Percentiles rank a stretch among this genome's conserved stretches.
These are phyloP conservation scores for Ammopiptanthus mongolicus DNA, from an alignment of 306 rosid species.

Conservation along the genomic window DNA sequence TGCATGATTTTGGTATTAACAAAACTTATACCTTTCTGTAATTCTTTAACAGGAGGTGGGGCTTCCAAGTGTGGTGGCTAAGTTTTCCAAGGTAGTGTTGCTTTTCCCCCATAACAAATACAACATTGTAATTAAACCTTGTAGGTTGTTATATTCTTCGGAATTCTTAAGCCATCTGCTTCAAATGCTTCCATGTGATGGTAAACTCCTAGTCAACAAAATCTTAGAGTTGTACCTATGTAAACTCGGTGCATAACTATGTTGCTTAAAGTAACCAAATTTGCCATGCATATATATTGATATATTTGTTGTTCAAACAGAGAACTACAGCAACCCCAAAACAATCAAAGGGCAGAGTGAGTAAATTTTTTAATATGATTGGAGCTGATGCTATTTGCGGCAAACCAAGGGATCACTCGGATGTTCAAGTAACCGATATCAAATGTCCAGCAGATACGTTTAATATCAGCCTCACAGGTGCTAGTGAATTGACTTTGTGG, in stretches of 20 bases:
- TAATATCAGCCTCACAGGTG: slow-evolving; percentile 42
- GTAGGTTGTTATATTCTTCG: not conserved
- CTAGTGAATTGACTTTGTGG: slow-evolving; percentile 19
- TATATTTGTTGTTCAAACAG: slow-evolving; percentile 29
- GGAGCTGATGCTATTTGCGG: slow-evolving; percentile 24
- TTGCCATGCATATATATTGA: not conserved
- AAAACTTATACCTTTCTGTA: not conserved
- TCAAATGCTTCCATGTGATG: not conserved
- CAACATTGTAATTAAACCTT: not conserved
- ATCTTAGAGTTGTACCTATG: not conserved
- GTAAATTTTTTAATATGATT: slow-evolving; percentile 26
- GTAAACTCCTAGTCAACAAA: not conserved
- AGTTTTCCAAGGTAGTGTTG: slow-evolving; percentile 48
- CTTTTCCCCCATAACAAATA: not conserved
- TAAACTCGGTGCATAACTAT: not conserved
- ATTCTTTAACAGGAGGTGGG: slow-evolving; percentile 58
- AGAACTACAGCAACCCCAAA: slow-evolving; percentile 40
- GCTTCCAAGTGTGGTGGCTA: slow-evolving; percentile 63
- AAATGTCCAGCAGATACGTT: slow-evolving; percentile 30
- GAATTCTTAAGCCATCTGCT: not conserved
- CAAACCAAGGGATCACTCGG: slow-evolving; percentile 22
- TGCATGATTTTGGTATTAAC: not conserved
- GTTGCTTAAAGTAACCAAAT: not conserved
- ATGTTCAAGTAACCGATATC: slow-evolving; percentile 51
- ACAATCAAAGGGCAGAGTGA: slow-evolving; percentile 22